Conservation (phyloP, 2,329 filamentous ascomycete species). For the Trichophyton benhamiae region DNA sequence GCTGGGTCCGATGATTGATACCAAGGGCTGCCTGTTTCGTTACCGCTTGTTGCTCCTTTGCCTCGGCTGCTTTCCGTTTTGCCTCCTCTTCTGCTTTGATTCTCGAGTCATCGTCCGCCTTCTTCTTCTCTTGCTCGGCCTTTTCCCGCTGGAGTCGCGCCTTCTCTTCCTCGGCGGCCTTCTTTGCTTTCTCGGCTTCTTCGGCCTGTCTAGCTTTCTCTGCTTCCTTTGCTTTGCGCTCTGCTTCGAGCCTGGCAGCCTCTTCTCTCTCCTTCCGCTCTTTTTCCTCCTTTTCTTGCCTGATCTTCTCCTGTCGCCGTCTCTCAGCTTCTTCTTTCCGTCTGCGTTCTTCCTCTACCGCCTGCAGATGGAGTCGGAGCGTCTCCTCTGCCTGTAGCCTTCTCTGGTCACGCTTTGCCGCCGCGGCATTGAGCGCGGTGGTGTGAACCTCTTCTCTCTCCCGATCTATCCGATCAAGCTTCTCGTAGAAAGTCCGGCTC, state of each 20-base stretch:
- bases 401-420: slow-evolving; percentile 54
- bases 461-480: slow-evolving; percentile 49
- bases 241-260: slow-evolving; percentile 25
- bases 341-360: slow-evolving; percentile 28
- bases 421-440: slow-evolving; percentile 54
- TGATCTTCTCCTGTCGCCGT: slow-evolving; percentile 23
- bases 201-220: slow-evolving; percentile 23
- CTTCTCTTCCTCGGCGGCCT: slow-evolving; percentile 25
- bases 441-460: slow-evolving; percentile 53
- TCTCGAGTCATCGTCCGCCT: slow-evolving; percentile 23
- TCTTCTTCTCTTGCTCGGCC: slow-evolving; percentile 15
- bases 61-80: slow-evolving; percentile 16
- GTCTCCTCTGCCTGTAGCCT: slow-evolving; percentile 43
- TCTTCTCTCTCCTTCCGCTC: slow-evolving; percentile 27
- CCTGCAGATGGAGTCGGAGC: slow-evolving; percentile 36
- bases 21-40: slow-evolving; percentile 19
- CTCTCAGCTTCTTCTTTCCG: slow-evolving; percentile 27
- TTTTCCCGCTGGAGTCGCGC: slow-evolving; percentile 15
- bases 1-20: slow-evolving; percentile 19
- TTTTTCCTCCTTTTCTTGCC: slow-evolving; percentile 27
- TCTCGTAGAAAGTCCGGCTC: slow-evolving; percentile 39
- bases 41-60: slow-evolving; percentile 19
- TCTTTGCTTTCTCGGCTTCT: slow-evolving; percentile 23
- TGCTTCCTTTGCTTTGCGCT: slow-evolving; percentile 35
- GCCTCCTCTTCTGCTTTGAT: slow-evolving; percentile 25